Base-by-base conservation (phyloP, 345 rosid genomes). In the Raphanus raphanistrum region DNA sequence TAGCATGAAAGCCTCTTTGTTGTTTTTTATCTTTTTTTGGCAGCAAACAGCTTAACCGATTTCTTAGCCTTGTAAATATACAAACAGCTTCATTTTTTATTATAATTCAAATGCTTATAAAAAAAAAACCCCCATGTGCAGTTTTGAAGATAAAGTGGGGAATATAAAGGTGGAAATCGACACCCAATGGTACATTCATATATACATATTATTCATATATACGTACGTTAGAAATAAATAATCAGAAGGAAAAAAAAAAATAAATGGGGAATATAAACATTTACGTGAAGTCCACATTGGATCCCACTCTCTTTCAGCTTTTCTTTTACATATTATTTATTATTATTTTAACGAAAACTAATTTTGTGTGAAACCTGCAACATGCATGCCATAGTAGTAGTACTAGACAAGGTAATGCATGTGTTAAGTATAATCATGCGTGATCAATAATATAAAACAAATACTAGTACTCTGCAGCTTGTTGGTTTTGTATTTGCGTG, bases 251-350 rank as follows among this genome's bases (percentile, higher is more conserved):
- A 8, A 15, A 26, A 64, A 11, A 63, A n/a, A n/a, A 15, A 58
- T 4, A 61, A 70, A 55, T 35, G 55, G 36, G 16, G 6, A 55
- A 59, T 62, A 69, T 35, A 62, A 50, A 35, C 63, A 63, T 63
- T 17, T 57, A 65, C 67, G 57, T 57, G 76, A 41, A 71, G 38
- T 71, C 80, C 67, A 57, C 76, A 57, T 71, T 77, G 81, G 81
- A 77, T 77, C 65, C 81, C 81, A 71, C 67, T 77, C 61, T 71
- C 17, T 63, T 8, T 55, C 5, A 15, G 63, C 59, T 38, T 64
- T 71, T 36, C 12, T 13, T 41, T 57, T 64, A 71, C 52, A 63
- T 77, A 55, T 71, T 71, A 50, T 55, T 70, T 43, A 13, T 12
- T 4, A 31, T 33, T 32, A 6, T 10, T 31, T 54, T 29, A 50